These are phyloP conservation scores for Dryas alaskensis DNA, from an alignment of 306 rosid species.

Conservation along the genomic window DNA sequence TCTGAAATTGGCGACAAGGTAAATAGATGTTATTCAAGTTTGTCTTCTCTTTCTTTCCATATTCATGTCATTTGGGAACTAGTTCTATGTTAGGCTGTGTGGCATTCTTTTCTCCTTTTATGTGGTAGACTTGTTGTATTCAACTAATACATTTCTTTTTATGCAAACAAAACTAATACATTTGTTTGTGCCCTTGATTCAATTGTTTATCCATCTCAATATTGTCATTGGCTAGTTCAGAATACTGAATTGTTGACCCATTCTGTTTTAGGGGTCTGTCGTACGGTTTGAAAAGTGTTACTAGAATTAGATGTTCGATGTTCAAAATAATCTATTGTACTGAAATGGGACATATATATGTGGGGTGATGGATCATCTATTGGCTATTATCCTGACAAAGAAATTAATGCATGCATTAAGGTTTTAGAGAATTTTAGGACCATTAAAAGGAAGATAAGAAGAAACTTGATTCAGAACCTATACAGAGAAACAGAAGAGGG, in stretches of 20 bases:
- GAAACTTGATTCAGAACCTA: not conserved
- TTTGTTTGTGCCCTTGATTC: too few relatives aligned
- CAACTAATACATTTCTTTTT: too few relatives aligned
- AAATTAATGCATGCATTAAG: not conserved
- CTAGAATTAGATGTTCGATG: too few relatives aligned
- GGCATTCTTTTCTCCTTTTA: too few relatives aligned
- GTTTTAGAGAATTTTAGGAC: not conserved
- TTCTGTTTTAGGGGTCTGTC: too few relatives aligned
- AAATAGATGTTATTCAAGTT: conserved; percentile 12
- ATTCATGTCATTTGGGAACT: not conserved
- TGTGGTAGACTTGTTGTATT: too few relatives aligned
- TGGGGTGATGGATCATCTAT: not conserved
- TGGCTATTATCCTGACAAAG: not conserved
- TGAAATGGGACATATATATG: not conserved
- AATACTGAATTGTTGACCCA: too few relatives aligned
- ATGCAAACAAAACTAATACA: too few relatives aligned
- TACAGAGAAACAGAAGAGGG: not conserved
- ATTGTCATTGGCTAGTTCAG: too few relatives aligned
- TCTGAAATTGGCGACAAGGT: conserved; percentile 99
- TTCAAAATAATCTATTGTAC: too few relatives aligned
- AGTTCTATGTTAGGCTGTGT: not conserved
- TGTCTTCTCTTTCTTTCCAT: conserved; percentile 12
- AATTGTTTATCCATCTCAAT: too few relatives aligned
- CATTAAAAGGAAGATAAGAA: not conserved
- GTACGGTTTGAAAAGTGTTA: too few relatives aligned